Evolutionary conservation across 306 rosid species (phyloP).

Genomic region (Abrus precatorius): DNA sequence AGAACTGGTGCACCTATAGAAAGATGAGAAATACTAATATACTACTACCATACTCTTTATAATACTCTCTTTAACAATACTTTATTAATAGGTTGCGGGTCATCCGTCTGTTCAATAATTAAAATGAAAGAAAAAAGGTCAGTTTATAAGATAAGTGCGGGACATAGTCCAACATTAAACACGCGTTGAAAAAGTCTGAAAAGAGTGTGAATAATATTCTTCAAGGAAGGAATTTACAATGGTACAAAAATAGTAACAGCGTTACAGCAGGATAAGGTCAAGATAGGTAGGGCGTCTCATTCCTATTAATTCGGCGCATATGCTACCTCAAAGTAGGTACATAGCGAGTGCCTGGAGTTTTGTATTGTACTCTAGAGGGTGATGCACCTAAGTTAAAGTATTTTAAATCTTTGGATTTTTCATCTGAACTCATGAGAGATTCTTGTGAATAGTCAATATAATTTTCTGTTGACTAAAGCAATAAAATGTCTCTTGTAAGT

Average conservation of each 20-base stretch:
- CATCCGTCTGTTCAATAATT: too few species aligned
- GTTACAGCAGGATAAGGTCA: background rate
- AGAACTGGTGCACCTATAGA: background rate
- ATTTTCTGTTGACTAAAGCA: background rate
- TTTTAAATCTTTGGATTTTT: background rate
- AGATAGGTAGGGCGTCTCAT: background rate
- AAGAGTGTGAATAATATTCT: background rate
- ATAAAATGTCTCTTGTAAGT: background rate
- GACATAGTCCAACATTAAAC: too few species aligned
- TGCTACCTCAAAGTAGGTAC: background rate
- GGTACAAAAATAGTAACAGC: background rate
- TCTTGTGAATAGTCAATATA: slow-evolving; percentile 21
- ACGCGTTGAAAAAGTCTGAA: background rate
- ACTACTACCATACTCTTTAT: too few species aligned
- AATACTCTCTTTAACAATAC: too few species aligned
- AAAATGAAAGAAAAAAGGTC: background rate
- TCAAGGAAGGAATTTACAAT: background rate
- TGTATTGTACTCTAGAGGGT: background rate
- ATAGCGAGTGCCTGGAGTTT: background rate
- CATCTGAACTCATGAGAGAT: background rate
- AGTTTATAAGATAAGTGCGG: background rate
- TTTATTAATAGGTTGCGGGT: too few species aligned
- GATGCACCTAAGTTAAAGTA: background rate
- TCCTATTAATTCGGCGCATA: background rate
- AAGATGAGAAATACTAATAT: too few species aligned